Evolutionary conservation across 495 filamentous ascomycete species (phyloP).

Genomic region (Penicillium mononematosum): DNA sequence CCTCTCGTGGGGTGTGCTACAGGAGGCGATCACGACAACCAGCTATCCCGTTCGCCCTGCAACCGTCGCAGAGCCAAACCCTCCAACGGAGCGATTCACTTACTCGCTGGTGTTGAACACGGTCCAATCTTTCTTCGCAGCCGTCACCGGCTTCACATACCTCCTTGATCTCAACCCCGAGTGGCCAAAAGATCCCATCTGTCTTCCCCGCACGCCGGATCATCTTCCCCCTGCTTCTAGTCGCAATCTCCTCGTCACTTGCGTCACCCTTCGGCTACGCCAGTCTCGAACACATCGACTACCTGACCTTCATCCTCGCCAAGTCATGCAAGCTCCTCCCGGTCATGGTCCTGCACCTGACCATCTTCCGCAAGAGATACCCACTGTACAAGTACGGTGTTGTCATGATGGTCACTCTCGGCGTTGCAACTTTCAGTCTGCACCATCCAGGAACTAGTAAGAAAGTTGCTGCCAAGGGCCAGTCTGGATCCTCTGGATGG

Average conservation of each 20-base stretch:
- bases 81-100: constrained; percentile 67
- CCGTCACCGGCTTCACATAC: constrained; percentile 76
- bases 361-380: constrained; percentile 84
- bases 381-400: constrained; percentile 97
- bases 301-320: constrained; percentile 97
- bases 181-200: constrained; percentile 51
- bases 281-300: constrained; percentile 90
- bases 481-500: constrained; percentile 62
- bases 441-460: constrained; percentile 72
- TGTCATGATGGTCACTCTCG: constrained; percentile 82
- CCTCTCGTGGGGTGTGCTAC: constrained; percentile 91
- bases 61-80: constrained; percentile 51
- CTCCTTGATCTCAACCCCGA: constrained; percentile 65
- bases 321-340: constrained; percentile 97
- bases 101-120: constrained; percentile 95
- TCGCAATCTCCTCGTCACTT: constrained; percentile 82
- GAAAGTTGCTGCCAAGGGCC: constrained; percentile 54
- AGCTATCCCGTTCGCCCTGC: constrained; percentile 55
- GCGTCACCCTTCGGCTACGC: constrained; percentile 95
- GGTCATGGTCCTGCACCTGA: constrained; percentile 94
- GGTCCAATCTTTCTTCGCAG: constrained; percentile 89
- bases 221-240: constrained; percentile 74
- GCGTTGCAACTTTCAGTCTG: constrained; percentile 93
- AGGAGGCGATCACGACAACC: constrained; percentile 98
- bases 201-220: constrained; percentile 76